Evolutionary conservation across 768 basidiomycete genomes (phyloP), one percentile per base, ranked within the genome.

Genomic region (Termitomyces titanicus): DNA sequence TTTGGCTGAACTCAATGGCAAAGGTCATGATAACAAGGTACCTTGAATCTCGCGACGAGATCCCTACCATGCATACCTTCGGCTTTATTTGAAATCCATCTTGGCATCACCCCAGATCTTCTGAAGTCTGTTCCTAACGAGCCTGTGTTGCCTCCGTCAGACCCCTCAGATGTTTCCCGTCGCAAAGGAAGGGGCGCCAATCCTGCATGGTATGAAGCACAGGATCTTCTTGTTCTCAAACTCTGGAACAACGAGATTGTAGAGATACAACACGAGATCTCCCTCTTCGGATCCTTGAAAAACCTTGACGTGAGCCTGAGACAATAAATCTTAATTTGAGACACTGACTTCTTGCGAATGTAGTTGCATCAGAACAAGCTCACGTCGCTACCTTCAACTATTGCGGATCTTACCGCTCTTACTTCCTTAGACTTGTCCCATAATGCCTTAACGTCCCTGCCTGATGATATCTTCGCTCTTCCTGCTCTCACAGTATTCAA

Each of bases 241-340:
- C 84, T 84, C 15, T 87, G 86, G 81, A 87, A 84, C 63, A 93
- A 94, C 62, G 84, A 87, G 18, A 92, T 94, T 39, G 59, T 79
- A 17, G 88, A 89, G 63, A 77, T 94, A 27, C 91, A 92, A 60
- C 85, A 83, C 22, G 92, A 94, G 66, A 86, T 94, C 13, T 87
- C 88, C 0, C 75, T 92, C 43, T 94, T 94, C 65, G 91, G 91
- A 3, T 89, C 88, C 3, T 73, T 94, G 50, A 92, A 92, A 69
- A 80, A 76, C 1, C 62, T 94, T 38, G 92, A 94, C 68, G 91
- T 91, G 71, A 54, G 90, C 73, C 15, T 29, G n/a, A 25, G 12
- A 45, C 20, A 7, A 34, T 33, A 11, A 24, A 31, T 17, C 0
- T 24, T 22, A 3, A 34, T 39, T 39, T 29, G 33, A 35, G 29